A percentile compares a stretch with the other conserved stretches of the same genome.
Conservation (phyloP, 2,329 filamentous ascomycete genomes). For the Pezicula rhizophila region DNA sequence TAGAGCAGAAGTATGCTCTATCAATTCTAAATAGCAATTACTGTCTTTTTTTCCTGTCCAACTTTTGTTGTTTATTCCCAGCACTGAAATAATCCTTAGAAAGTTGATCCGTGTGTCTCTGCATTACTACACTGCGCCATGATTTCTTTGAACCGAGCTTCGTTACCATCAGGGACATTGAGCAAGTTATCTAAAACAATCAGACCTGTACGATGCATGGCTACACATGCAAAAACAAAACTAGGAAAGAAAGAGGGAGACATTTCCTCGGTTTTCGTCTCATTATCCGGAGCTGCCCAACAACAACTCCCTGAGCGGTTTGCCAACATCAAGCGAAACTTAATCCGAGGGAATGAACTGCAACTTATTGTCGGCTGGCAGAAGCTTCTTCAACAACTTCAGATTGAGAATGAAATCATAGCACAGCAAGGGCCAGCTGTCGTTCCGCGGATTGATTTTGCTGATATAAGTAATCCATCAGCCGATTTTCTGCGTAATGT, state of each 20-base stretch:
- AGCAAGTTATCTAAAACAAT: no score
- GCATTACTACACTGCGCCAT: no score
- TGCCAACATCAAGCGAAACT: slow-evolving; percentile 46
- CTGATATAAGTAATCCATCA: slow-evolving; percentile 28
- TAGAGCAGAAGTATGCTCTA: no score
- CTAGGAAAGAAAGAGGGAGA: slow-evolving; percentile 43
- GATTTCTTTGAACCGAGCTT: no score
- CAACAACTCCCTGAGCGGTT: slow-evolving; percentile 49
- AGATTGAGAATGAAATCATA: slow-evolving; percentile 42
- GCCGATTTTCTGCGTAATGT: slow-evolving; percentile 12
- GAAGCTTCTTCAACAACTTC: slow-evolving; percentile 38
- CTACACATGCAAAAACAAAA: no score
- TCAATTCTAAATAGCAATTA: no score
- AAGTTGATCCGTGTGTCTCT: no score
- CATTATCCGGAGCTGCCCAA: slow-evolving; percentile 42
- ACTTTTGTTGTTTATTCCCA: no score
- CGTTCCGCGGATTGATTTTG: slow-evolving; percentile 47
- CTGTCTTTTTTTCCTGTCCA: no score
- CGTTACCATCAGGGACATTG: no score
- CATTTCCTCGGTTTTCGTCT: slow-evolving; percentile 57
- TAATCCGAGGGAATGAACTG: slow-evolving; percentile 44
- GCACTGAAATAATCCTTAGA: no score
- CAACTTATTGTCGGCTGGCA: slow-evolving; percentile 43
- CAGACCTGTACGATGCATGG: no score
- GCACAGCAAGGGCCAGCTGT: slow-evolving; percentile 38